Base-by-base conservation (phyloP, 306 rosid species). In the Prunus mira region DNA sequence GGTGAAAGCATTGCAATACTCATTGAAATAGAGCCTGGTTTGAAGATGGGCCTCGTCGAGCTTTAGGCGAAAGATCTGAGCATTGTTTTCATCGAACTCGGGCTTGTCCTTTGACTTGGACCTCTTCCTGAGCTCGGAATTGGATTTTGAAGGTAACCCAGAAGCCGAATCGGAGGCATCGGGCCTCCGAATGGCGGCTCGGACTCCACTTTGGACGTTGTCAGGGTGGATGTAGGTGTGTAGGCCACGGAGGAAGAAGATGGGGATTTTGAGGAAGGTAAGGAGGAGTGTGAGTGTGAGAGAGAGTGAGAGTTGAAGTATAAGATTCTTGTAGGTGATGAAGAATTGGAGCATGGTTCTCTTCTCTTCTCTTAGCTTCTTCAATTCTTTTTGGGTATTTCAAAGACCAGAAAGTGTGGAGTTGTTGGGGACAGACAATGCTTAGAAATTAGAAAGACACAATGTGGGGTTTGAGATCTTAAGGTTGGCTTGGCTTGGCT, bases 161-260 rank as follows among this genome's bases (percentile, higher is more conserved):
- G 86, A 47, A 41, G 61, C 79, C 13, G 86, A 5, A n/a, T 49
- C 73, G 60, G 86, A 76, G 34, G 32, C 60, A 1, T 87, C 83
- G 57, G 98, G 97, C 25, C 90, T 84, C 75, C 91, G 91, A 77
- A 95, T 89, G 54, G 97, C 93, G 45, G 98, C 96, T 25, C 84
- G 68, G 77, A 81, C 55, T 62, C 90, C 93, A 67, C 64, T 82
- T 74, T 73, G 74, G 63, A 84, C 79, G 75, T 87, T 83, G 69
- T 95, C 98, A 0, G 97, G 98, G 84, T 92, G 98, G 82, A 95
- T 88, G 85, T 95, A 90, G 78, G 96, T 85, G 77, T 87, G 91
- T 64, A 95, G 76, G 25, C 81, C 93, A 75, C 85, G 72, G 73
- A 95, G 97, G 82, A 89, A 88, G 58, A 92, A 76, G 64, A 85